Conservation (phyloP, 1,284 basidiomycete species). For the Cutaneotrichosporon daszewskae region DNA sequence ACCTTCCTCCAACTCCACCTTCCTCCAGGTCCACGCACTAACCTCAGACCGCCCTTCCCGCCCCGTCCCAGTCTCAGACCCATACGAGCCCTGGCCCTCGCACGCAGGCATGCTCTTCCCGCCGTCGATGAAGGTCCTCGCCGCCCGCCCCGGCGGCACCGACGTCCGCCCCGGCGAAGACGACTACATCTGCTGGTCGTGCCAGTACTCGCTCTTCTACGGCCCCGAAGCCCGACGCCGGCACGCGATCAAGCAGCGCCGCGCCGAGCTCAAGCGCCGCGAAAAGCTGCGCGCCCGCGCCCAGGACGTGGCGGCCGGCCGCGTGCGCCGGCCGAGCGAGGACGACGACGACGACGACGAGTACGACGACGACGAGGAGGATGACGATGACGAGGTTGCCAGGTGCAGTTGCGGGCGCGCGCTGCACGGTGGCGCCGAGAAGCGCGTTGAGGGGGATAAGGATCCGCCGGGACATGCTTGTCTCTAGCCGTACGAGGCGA, state of each 20-base stretch:
- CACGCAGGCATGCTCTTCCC: slow-evolving; percentile 41
- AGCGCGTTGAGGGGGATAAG: slow-evolving; percentile 11
- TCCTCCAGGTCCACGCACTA: not conserved
- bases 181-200: slow-evolving; percentile 83
- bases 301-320: slow-evolving; percentile 49
- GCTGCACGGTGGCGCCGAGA: slow-evolving; percentile 6
- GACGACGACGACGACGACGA: slow-evolving; percentile 8
- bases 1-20: too few species aligned
- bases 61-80: slow-evolving; percentile 22
- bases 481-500: too few species aligned
- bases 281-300: slow-evolving; percentile 69
- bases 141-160: slow-evolving; percentile 18
- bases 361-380: slow-evolving; percentile 10
- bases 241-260: slow-evolving; percentile 63
- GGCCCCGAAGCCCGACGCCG: slow-evolving; percentile 60
- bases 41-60: slow-evolving; percentile 43
- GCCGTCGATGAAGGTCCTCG: slow-evolving; percentile 31
- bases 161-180: slow-evolving; percentile 55
- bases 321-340: slow-evolving; percentile 8
- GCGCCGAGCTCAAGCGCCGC: slow-evolving; percentile 68
- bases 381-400: slow-evolving; percentile 8
- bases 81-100: slow-evolving; percentile 32
- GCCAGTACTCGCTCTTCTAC: slow-evolving; percentile 80
- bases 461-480: not conserved
- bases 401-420: slow-evolving; percentile 13